phyloP scores from a whole-genome alignment of 225 moss, liverwort and hornwort species.

The Physcomitrellopsis africana region DNA sequence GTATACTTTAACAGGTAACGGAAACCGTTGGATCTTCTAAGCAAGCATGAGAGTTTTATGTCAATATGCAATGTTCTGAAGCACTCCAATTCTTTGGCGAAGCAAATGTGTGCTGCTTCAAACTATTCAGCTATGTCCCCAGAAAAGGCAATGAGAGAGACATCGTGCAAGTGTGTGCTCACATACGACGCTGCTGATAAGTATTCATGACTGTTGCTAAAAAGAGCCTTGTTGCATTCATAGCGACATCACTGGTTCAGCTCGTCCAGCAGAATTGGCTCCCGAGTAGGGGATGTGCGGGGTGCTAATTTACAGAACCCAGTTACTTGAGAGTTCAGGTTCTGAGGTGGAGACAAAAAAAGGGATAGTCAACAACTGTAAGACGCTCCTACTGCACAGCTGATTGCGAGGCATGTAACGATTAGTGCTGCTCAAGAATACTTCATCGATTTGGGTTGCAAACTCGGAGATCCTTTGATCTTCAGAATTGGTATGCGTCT shows the following conservation, averaged over 20 bases:
- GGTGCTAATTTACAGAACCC: not conserved
- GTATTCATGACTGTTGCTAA: not conserved
- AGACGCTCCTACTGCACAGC: not conserved
- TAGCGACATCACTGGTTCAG: conserved; percentile 17
- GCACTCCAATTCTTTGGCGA: conserved; percentile 15
- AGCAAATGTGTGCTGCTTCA: conserved; percentile 17
- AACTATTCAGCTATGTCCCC: not conserved
- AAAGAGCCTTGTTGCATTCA: not conserved
- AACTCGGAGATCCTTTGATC: not conserved
- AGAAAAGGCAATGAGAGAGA: not conserved
- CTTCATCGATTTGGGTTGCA: not conserved
- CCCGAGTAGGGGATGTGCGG: not conserved
- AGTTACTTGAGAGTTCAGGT: not conserved
- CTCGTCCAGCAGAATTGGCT: conserved; percentile 1
- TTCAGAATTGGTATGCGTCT: not conserved
- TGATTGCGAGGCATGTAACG: not conserved
- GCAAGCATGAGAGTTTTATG: conserved; percentile 10
- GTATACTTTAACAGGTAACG: not conserved
- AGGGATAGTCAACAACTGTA: not conserved
- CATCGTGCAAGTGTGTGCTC: not conserved
- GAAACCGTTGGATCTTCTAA: not conserved
- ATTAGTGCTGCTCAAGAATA: conserved; percentile 10
- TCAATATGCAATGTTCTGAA: not conserved
- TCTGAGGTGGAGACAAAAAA: no score
- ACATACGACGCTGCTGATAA: no score